Conservation (phyloP, 169 alveolate genomes). For the Cryptosporidium meleagridis region DNA sequence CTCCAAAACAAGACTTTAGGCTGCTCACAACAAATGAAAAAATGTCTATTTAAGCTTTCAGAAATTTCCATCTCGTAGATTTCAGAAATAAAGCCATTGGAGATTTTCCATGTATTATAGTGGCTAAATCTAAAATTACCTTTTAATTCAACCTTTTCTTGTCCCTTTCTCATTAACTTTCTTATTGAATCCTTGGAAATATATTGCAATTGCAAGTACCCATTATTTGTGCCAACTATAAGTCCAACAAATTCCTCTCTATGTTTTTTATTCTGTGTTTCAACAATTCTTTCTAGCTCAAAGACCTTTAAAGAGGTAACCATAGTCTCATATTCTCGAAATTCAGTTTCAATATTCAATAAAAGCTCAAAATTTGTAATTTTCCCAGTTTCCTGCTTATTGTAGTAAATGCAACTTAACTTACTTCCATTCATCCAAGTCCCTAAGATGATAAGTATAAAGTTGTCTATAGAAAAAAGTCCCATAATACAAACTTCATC, state of each 20-base stretch:
- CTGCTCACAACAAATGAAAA: conserved; percentile 66
- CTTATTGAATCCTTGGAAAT: background rate
- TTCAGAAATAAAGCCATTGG: conserved; percentile 31
- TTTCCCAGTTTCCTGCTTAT: background rate
- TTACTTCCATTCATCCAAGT: conserved; percentile 60
- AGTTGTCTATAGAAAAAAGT: conserved; percentile 2
- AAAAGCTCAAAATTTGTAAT: background rate
- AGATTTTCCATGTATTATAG: conserved; percentile 62
- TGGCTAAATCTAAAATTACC: background rate
- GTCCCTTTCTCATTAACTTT: background rate
- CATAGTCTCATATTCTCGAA: conserved; percentile 25
- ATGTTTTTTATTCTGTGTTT: background rate
- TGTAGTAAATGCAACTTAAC: conserved; percentile 13
- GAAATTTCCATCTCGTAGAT: conserved; percentile 21
- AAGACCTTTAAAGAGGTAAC: conserved; percentile 21
- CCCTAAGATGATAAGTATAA: conserved; percentile 19
- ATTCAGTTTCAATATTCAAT: conserved; percentile 31
- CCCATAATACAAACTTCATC: conserved; percentile 38
- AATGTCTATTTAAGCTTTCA: conserved; percentile 23
- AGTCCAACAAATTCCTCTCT: background rate
- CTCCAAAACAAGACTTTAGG: conserved; percentile 59
- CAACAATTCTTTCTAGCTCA: conserved; percentile 4
- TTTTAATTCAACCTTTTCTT: background rate
- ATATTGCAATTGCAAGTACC: conserved; percentile 45
- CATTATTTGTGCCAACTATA: conserved; percentile 55